Evolutionary conservation across 2,329 filamentous ascomycete species (phyloP).

Genomic region (Annulohypoxylon truncatum): DNA sequence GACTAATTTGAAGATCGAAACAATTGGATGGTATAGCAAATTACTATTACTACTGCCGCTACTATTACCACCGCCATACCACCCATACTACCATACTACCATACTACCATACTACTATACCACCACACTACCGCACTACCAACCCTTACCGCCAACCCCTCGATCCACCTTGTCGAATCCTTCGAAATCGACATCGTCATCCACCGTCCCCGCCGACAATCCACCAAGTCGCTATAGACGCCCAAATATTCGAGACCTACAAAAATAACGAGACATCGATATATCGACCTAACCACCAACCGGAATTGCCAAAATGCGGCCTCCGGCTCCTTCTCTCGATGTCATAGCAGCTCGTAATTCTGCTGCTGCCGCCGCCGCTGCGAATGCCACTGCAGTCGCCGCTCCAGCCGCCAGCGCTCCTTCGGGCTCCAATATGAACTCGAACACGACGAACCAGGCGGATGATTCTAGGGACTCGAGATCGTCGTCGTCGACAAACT

Average conservation of each 20-base stretch:
- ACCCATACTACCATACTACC: not conserved
- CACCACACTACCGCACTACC: not conserved
- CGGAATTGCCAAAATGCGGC: slow-evolving; percentile 38
- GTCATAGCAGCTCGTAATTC: slow-evolving; percentile 47
- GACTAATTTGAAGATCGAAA: not conserved
- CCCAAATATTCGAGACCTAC: not conserved
- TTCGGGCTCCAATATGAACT: slow-evolving; percentile 30
- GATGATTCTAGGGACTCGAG: slow-evolving; percentile 64
- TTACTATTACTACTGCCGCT: not conserved
- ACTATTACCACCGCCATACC: not conserved
- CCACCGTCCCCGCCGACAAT: slow-evolving; percentile 14
- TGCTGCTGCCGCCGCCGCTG: slow-evolving; percentile 20
- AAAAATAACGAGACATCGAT: not conserved
- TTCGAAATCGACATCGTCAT: slow-evolving; percentile 16
- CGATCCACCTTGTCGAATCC: slow-evolving; percentile 22
- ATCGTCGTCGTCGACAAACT: slow-evolving; percentile 77
- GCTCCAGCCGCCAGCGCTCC: slow-evolving; percentile 15
- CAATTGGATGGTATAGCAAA: slow-evolving; percentile 7
- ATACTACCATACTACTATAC: not conserved
- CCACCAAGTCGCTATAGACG: not conserved
- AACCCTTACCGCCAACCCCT: slow-evolving; percentile 25
- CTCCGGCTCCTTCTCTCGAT: slow-evolving; percentile 48
- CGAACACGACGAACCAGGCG: slow-evolving; percentile 44
- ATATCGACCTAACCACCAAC: not conserved
- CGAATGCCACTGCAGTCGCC: not conserved